Conservation (phyloP, 2,329 filamentous ascomycete genomes). For the Penicillium sp. region DNA sequence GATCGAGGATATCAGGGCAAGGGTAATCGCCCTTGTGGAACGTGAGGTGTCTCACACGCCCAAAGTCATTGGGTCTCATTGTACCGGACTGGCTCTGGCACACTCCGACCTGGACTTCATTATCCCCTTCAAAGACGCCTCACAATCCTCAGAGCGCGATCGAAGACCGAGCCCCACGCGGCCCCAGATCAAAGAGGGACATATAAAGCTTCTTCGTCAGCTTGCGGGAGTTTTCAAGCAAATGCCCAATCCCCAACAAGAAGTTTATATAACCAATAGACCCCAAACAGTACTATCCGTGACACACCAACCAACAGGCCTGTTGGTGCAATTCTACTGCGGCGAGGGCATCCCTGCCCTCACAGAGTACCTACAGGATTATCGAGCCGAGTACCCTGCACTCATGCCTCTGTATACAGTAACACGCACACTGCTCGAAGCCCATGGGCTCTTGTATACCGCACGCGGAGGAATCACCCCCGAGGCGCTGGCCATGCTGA, state of each 20-base stretch:
- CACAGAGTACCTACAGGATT: constrained; percentile 48
- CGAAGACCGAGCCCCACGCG: constrained; percentile 38
- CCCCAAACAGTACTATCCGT: constrained; percentile 36
- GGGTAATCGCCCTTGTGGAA: constrained; percentile 33
- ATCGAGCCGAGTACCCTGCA: constrained; percentile 52
- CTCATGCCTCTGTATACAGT: constrained; percentile 53
- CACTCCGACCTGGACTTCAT: constrained; percentile 59
- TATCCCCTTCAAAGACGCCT: constrained; percentile 32
- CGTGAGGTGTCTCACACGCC: constrained; percentile 30
- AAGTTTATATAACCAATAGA: constrained; percentile 24
- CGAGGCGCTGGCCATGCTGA: constrained; percentile 59
- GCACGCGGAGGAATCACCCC: constrained; percentile 54
- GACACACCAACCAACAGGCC: constrained; percentile 50
- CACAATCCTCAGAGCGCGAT: constrained; percentile 21
- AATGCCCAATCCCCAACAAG: constrained; percentile 19
- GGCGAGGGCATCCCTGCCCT: constrained; percentile 43
- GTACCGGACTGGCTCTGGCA: constrained; percentile 54
- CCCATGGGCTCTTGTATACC: constrained; percentile 52
- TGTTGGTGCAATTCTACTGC: constrained; percentile 56
- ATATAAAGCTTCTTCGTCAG: constrained; percentile 24
- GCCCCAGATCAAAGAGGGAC: constrained; percentile 30
- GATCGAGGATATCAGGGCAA: constrained; percentile 27
- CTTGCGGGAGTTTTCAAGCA: constrained; percentile 26
- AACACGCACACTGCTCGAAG: constrained; percentile 53
- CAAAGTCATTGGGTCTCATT: constrained; percentile 56